Percentiles rank a stretch among this genome's conserved stretches.
Conservation (phyloP, 2,329 filamentous ascomycete genomes). For the Zymoseptoria tritici region DNA sequence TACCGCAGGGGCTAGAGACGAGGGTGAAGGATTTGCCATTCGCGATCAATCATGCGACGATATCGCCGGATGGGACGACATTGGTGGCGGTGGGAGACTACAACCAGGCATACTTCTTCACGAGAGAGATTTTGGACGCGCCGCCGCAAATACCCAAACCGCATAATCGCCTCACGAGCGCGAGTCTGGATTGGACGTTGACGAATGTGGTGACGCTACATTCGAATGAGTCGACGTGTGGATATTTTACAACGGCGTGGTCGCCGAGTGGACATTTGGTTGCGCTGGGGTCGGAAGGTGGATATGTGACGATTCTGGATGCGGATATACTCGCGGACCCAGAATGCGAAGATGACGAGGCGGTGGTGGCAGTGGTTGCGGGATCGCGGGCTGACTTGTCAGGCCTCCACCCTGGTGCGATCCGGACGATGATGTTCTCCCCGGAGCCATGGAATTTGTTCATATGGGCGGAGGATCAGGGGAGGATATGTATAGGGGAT, state of each 20-base stretch:
- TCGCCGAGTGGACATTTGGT: conserved; percentile 63
- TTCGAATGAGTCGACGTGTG: conserved; percentile 34
- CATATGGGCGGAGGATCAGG: conserved; percentile 88
- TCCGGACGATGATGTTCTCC: conserved; percentile 86
- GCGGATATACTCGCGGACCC: conserved; percentile 36
- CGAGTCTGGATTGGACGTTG: conserved; percentile 34
- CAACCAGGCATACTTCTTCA: conserved; percentile 77
- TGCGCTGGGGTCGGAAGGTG: conserved; percentile 73
- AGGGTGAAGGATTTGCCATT: conserved; percentile 69
- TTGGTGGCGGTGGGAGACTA: conserved; percentile 83
- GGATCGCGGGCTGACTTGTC: conserved; percentile 64
- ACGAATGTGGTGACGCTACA: conserved; percentile 37
- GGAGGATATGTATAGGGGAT: conserved; percentile 66
- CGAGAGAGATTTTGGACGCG: conserved; percentile 36
- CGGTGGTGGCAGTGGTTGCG: conserved; percentile 66
- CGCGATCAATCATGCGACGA: conserved; percentile 86
- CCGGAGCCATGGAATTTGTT: conserved; percentile 84
- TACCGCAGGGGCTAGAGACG: conserved; percentile 60
- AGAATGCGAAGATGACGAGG: conserved; percentile 43
- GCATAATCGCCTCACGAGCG: conserved; percentile 30
- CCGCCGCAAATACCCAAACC: conserved; percentile 33
- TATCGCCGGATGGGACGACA: conserved; percentile 78
- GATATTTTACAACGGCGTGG: conserved; percentile 74
- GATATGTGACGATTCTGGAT: conserved; percentile 69
- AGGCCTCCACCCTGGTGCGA: conserved; percentile 55